These are phyloP conservation scores for Diaporthe vexans DNA, from an alignment of 2,329 filamentous ascomycete genomes.

Conservation along the genomic window DNA sequence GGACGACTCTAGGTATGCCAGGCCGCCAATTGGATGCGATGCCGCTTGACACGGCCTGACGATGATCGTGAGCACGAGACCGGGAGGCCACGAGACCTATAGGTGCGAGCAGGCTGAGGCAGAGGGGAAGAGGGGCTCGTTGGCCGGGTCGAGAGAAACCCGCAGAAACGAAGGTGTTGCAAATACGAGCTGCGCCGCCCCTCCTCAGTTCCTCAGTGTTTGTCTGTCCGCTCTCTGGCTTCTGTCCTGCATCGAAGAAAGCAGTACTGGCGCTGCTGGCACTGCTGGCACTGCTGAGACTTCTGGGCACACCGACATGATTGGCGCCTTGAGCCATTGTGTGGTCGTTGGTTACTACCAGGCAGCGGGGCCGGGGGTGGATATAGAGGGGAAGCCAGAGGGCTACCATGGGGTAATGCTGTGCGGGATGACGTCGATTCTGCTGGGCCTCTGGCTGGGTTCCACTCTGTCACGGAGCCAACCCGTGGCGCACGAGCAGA, in stretches of 20 bases:
- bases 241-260: not conserved
- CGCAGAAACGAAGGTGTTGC: not conserved
- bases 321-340: not conserved
- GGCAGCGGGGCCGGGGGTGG: conserved; percentile 13
- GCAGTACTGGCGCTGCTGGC: not conserved
- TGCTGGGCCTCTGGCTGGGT: not conserved
- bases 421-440: conserved; percentile 27
- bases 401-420: not conserved
- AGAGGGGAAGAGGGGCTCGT: not conserved
- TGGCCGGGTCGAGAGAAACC: not conserved
- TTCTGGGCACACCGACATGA: conserved; percentile 15
- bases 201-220: not conserved
- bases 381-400: not conserved
- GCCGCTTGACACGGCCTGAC: conserved; percentile 3
- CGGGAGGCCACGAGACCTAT: conserved; percentile 1
- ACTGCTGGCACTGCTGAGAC: not conserved
- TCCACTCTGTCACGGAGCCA: conserved; percentile 20
- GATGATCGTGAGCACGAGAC: conserved; percentile 26
- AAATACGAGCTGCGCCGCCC: not conserved
- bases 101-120: conserved; percentile 7
- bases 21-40: conserved; percentile 2
- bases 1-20: not conserved
- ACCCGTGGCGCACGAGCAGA: not conserved
- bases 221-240: not conserved
- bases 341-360: not conserved